A percentile compares a stretch with the other conserved stretches of the same genome.
These are phyloP conservation scores for Penicillium tannophilum DNA, from an alignment of 495 filamentous ascomycete genomes.

Conservation along the genomic window DNA sequence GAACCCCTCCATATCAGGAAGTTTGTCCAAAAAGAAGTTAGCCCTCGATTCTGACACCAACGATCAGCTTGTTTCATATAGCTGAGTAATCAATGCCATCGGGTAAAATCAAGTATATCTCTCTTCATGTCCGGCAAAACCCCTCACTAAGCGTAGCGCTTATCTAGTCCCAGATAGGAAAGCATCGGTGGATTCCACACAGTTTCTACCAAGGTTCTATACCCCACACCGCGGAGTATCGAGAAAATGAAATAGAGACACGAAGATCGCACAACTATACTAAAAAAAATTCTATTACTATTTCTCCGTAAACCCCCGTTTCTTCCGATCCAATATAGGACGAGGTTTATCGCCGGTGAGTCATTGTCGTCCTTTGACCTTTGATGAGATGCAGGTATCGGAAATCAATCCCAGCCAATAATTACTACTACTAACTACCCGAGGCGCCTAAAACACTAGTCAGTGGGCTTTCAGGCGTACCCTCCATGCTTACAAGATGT, in stretches of 20 bases:
- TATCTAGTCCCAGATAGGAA: not conserved
- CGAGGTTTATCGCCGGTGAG: not conserved
- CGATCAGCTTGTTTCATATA: too few species aligned
- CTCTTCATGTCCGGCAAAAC: not conserved
- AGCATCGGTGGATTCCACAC: not conserved
- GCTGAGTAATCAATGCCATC: too few species aligned
- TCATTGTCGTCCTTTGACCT: not conserved
- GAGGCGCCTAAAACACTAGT: not conserved
- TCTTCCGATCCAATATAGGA: not conserved
- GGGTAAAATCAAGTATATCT: not conserved
- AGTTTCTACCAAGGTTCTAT: not conserved
- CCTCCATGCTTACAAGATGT: not conserved
- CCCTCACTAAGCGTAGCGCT: not conserved
- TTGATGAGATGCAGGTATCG: not conserved
- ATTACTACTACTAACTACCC: not conserved
- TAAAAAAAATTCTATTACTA: not conserved
- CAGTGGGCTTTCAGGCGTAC: not conserved
- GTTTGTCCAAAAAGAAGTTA: too few species aligned
- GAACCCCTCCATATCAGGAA: too few species aligned
- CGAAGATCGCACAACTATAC: not conserved
- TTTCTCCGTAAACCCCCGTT: not conserved
- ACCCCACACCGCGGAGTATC: not conserved
- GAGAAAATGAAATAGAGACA: not conserved
- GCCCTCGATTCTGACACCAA: too few species aligned
- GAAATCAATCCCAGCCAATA: not conserved